Evolutionary conservation across 2,329 filamentous ascomycete species (phyloP), one percentile per base, ranked within the genome.

Genomic region (Fusarium poae): DNA sequence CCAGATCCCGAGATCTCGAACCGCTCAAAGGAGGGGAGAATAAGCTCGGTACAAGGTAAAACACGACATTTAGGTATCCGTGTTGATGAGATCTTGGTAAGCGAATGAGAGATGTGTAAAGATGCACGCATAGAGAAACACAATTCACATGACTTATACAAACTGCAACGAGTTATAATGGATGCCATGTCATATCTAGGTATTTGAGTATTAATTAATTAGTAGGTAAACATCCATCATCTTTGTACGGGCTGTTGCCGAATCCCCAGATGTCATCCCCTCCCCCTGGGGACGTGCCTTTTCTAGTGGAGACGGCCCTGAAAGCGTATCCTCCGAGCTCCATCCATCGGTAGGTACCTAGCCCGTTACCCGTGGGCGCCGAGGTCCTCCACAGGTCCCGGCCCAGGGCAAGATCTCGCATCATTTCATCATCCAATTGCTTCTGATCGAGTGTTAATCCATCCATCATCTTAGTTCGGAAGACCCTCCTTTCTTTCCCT

Each of bases 371-470:
- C 50, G 68, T 60, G 45, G 46, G 68, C 65, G 57, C 68, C 68
- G 68, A 71, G 68, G 68, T 71, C 67, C 64, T 71, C 60, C 67
- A 53, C 58, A 52, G 32, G 34, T 50, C 46, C 46, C 46, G 29
- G n/a, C 56, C 45, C 37, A 30, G 53, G 39, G 48, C 55, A 56
- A 71, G 67, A 70, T 65, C 67, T 43, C 56, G 27, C 64, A 55
- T 68, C 59, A 29, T 45, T 29, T 45, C 48, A 52, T 61, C 67
- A 50, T 48, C 43, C 61, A 65, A 44, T 71, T 62, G 59, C 67
- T 69, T 69, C 67, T 69, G 66, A 67, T 69, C 34, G 52, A 66
- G 50, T 45, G 57, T 57, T 61, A 56, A 55, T 39, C 23, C 34
- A 50, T 53, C 37, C 34, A 51, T 48, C 39, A 52, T 68, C 62